A percentile compares a stretch with the other conserved stretches of the same genome.
phyloP scores from a whole-genome alignment of 139 green algal species.

The Coelastrella sp. region DNA sequence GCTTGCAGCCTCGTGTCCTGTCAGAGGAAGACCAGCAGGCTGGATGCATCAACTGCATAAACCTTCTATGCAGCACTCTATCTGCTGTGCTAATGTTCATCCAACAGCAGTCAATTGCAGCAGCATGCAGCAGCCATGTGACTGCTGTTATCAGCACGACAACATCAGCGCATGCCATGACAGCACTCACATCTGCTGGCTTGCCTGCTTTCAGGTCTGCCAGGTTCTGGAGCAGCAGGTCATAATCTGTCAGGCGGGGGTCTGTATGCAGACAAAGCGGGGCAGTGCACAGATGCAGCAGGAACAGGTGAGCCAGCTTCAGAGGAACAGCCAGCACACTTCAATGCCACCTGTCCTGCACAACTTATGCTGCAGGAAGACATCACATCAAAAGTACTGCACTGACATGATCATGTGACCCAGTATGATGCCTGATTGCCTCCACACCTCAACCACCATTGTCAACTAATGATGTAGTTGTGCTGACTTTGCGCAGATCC shows the following conservation, averaged over 20 bases:
- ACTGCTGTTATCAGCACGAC: background rate
- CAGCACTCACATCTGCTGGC: conserved; percentile 63
- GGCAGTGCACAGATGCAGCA: background rate
- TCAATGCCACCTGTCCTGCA: background rate
- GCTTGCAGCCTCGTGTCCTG: too few relatives aligned
- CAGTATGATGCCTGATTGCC: too few relatives aligned
- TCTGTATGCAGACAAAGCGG: conserved; percentile 64
- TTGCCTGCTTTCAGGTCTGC: conserved; percentile 79
- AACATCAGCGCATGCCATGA: background rate
- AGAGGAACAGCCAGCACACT: background rate
- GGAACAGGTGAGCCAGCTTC: background rate
- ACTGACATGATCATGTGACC: too few relatives aligned
- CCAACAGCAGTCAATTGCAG: background rate
- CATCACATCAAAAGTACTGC: background rate
- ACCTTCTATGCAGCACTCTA: too few relatives aligned
- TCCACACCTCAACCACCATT: too few relatives aligned
- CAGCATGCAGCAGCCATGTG: background rate
- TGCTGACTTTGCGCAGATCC: too few relatives aligned
- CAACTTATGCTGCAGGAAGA: background rate
- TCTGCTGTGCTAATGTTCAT: too few relatives aligned
- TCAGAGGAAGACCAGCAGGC: too few relatives aligned
- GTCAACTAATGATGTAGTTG: too few relatives aligned
- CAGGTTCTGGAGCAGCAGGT: conserved; percentile 92
- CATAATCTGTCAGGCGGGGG: conserved; percentile 96
- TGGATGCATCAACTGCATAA: too few relatives aligned